Base-by-base conservation (phyloP, 2,329 filamentous ascomycete species). In the Xylaria sp. region DNA sequence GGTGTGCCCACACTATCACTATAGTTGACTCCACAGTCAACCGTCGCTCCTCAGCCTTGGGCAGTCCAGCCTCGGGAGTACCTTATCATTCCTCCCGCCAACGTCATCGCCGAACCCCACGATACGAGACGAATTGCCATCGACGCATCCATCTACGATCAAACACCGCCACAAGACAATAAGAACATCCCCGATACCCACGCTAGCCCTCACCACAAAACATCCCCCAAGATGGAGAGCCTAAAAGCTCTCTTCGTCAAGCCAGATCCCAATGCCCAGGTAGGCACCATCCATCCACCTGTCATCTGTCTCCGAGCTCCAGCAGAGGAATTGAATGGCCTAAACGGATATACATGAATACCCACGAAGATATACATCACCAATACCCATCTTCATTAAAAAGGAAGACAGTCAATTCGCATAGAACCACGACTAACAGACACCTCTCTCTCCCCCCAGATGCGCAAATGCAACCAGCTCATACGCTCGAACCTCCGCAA, bases 391-490 rank as follows among this genome's bases (percentile, higher is more conserved):
- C 34, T 36, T 36, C 34, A 36, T 36, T 42, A 58, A 7, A 17
- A 60, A 63, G 1, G n/a, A 63, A 0, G n/a, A 24, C 53, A 34
- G n/a, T 27, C 11, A 42, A 17, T 32, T 7, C 9, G 9, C 12
- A 30, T 32, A 8, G 5, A 61, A 24, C 51, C 7, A 61, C 11
- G 42, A 61, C 64, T 55, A 21, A 67, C 64, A 9, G 51, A 53
- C 32, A 36, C 34, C 42, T 30, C 42, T 57, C 42, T 30, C 42
- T 57, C 51, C 62, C 64, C 55, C 61, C 75, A 99, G 95, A 91
- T 96, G 82, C 91, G 94, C 71, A 98, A 98, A 90, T 98, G 95
- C 82, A 97, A 98, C 81, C 85, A 89, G 69, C 88, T 98, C 70
- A 92, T 99, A 76, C 93, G 95, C 69, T 84, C 90, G 78, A 98